Percentiles rank a stretch among this genome's conserved stretches.
Conservation (phyloP, 306 rosid genomes). For the Corylus heterophylla region DNA sequence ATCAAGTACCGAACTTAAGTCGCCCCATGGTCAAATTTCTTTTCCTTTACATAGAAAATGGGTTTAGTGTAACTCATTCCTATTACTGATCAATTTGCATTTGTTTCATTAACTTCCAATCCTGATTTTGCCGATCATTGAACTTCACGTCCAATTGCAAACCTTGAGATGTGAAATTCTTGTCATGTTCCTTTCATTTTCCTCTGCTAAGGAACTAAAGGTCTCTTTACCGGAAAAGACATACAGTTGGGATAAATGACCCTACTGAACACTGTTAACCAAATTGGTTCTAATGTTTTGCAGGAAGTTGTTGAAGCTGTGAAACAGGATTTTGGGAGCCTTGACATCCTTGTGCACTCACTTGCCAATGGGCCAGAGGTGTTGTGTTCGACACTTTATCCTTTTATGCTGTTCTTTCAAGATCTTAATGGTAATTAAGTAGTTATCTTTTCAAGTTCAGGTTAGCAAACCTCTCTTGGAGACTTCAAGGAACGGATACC, state of each 20-base stretch:
- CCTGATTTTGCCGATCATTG: background rate
- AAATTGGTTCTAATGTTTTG: constrained; percentile 17
- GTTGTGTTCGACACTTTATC: constrained; percentile 1
- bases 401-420: background rate
- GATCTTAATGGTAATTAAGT: constrained; percentile 12
- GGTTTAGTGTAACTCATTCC: background rate
- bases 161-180: constrained; percentile 1
- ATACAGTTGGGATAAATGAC: background rate
- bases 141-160: constrained; percentile 4
- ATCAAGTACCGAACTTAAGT: background rate
- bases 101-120: background rate
- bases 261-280: background rate
- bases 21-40: background rate
- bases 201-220: background rate
- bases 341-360: constrained; percentile 96
- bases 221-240: background rate
- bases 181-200: background rate
- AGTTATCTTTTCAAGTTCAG: constrained; percentile 38
- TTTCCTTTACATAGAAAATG: background rate
- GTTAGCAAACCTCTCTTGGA: constrained; percentile 87
- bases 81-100: background rate
- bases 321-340: constrained; percentile 86
- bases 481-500: constrained; percentile 94
- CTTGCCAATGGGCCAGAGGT: constrained; percentile 99
- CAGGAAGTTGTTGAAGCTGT: constrained; percentile 92